A percentile compares a stretch with the other conserved stretches of the same genome.
Evolutionary conservation across 805 yeast species (phyloP).

Genomic region (Nakazawaea holstii): DNA sequence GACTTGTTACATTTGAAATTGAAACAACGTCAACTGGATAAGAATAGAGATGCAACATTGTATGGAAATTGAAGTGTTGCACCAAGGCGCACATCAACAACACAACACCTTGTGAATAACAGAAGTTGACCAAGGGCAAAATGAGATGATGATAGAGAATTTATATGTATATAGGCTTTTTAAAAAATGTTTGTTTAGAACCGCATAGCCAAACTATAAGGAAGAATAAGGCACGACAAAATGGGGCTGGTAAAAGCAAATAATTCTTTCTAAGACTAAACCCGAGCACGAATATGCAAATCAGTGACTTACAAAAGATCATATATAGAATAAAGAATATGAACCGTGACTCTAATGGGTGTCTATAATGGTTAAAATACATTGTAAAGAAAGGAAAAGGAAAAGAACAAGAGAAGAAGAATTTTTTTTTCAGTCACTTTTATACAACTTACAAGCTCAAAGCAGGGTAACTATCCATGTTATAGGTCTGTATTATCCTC

Average conservation of each 20-base stretch:
- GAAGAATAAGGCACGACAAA: slow-evolving; percentile 44
- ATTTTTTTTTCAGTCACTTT: slow-evolving; percentile 13
- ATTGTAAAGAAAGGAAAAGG: slow-evolving; percentile 26
- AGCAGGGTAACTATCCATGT: slow-evolving; percentile 7
- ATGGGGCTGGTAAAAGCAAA: slow-evolving; percentile 39
- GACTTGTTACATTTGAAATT: slow-evolving; percentile 56
- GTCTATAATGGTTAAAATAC: slow-evolving; percentile 54
- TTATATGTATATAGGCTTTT: not conserved
- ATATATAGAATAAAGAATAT: slow-evolving; percentile 40
- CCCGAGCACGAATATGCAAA: slow-evolving; percentile 80
- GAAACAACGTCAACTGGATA: slow-evolving; percentile 53
- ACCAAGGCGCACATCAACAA: not conserved
- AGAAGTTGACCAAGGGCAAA: too few species aligned
- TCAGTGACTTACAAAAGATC: slow-evolving; percentile 34
- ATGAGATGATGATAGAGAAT: slow-evolving; percentile 3
- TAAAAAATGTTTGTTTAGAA: slow-evolving; percentile 57
- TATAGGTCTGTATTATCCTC: slow-evolving; percentile 31
- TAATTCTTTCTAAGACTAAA: slow-evolving; percentile 63
- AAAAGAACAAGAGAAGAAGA: not conserved
- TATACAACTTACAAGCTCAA: not conserved
- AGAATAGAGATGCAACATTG: slow-evolving; percentile 50
- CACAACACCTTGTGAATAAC: too few species aligned
- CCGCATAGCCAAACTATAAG: slow-evolving; percentile 58
- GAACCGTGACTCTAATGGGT: slow-evolving; percentile 79
- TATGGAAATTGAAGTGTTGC: slow-evolving; percentile 15